phyloP scores from a whole-genome alignment of 345 rosid species.

The Gossypium raimondii region DNA sequence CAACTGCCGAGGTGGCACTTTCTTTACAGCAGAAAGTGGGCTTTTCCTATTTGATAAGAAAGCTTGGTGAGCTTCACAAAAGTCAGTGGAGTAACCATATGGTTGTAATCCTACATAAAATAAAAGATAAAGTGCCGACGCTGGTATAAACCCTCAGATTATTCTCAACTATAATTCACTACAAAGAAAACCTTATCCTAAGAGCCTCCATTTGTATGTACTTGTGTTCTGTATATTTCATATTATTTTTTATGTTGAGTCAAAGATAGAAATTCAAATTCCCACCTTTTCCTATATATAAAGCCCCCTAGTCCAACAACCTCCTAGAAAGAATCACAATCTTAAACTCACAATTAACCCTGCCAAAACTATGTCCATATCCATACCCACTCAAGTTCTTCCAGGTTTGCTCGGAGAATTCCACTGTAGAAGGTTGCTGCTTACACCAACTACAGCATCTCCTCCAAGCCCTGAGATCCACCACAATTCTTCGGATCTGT shows the following conservation, averaged over 20 bases:
- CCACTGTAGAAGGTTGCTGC: slow-evolving; percentile 48
- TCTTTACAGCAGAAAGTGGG: slow-evolving; percentile 26
- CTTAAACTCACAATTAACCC: neutral
- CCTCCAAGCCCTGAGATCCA: slow-evolving; percentile 28
- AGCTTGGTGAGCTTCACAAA: slow-evolving; percentile 27
- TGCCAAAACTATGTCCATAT: slow-evolving; percentile 24
- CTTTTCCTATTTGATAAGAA: slow-evolving; percentile 27
- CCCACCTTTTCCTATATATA: slow-evolving; percentile 29
- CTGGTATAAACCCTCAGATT: slow-evolving; percentile 21
- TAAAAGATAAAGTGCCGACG: slow-evolving; percentile 1
- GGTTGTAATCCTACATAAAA: slow-evolving; percentile 12
- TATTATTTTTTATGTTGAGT: neutral
- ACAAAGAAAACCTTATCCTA: neutral
- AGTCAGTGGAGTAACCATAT: slow-evolving; percentile 50
- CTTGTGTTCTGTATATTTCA: neutral
- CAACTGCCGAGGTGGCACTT: slow-evolving; percentile 13
- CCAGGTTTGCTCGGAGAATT: slow-evolving; percentile 31
- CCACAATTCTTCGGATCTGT: slow-evolving; percentile 33
- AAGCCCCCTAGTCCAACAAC: slow-evolving; percentile 19
- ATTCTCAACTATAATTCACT: slow-evolving; percentile 20
- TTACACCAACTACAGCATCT: slow-evolving; percentile 27
- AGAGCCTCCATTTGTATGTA: neutral
- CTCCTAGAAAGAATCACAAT: slow-evolving; percentile 16
- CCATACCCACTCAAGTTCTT: slow-evolving; percentile 24
- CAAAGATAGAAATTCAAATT: slow-evolving; percentile 9